These are phyloP conservation scores for Pholiota molesta DNA, from an alignment of 768 basidiomycete genomes.

Conservation along the genomic window DNA sequence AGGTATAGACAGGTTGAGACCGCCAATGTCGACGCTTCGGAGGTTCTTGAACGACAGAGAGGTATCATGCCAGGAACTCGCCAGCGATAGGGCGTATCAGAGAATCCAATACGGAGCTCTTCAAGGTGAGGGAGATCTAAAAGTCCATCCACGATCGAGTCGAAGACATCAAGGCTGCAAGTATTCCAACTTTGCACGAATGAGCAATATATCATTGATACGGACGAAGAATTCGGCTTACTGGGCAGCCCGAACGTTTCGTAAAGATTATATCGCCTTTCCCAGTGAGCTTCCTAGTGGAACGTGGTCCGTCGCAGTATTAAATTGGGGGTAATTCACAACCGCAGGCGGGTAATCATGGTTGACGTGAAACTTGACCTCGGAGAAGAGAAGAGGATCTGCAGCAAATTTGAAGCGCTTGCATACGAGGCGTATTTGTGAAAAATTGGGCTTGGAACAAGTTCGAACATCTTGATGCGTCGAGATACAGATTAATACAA, in stretches of 20 bases:
- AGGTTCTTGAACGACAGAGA: constrained; percentile 7
- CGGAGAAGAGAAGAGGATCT: constrained; percentile 13
- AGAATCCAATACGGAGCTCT: constrained; percentile 6
- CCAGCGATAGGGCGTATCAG: neutral
- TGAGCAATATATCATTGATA: neutral
- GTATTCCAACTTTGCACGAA: constrained; percentile 6
- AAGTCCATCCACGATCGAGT: constrained; percentile 4
- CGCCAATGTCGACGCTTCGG: neutral
- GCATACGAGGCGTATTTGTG: constrained; percentile 6
- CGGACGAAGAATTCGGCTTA: neutral
- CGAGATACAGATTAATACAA: no score
- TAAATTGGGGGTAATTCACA: neutral
- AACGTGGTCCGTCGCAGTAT: neutral
- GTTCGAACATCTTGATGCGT: neutral
- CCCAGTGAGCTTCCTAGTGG: neutral
- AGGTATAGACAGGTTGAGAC: neutral
- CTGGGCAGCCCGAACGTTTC: constrained; percentile 9
- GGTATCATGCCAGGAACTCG: neutral
- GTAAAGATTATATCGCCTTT: constrained; percentile 4
- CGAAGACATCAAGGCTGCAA: neutral
- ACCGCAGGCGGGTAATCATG: neutral
- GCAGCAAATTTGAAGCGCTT: constrained; percentile 6
- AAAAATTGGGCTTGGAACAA: neutral
- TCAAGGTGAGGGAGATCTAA: constrained; percentile 9
- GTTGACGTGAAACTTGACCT: constrained; percentile 10